Evolutionary conservation across 208 protist genomes (phyloP).

Genomic region (Leishmania major): DNA sequence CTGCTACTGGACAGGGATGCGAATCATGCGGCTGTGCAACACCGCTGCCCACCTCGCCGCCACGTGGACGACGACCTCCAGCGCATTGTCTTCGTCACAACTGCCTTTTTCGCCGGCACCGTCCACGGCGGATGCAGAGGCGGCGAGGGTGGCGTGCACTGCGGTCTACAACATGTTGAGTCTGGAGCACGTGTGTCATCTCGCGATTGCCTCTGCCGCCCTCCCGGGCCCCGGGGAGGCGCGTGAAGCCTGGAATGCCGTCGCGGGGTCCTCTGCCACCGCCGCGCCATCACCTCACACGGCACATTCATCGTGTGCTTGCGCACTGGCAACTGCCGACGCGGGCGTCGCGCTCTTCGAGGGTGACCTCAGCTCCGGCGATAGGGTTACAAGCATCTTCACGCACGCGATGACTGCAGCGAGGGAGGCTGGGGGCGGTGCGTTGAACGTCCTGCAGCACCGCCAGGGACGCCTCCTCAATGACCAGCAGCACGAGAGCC

Average conservation of each 20-base stretch:
- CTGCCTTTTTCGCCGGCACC: not conserved
- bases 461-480: constrained; percentile 32
- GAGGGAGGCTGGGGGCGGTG: not conserved
- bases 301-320: not conserved
- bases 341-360: not conserved
- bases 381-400: not conserved
- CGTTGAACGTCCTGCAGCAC: constrained; percentile 14
- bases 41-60: constrained; percentile 2
- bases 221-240: not conserved
- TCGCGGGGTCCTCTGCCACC: not conserved
- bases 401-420: not conserved
- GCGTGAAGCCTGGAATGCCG: not conserved
- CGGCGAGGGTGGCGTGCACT: constrained; percentile 2
- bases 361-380: not conserved
- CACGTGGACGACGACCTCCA: not conserved
- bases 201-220: constrained; percentile 11
- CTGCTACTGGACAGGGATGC: constrained; percentile 3
- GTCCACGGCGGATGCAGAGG: not conserved
- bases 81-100: not conserved
- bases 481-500: constrained; percentile 35
- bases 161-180: constrained; percentile 6
- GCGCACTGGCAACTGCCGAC: not conserved
- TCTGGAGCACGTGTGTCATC: constrained; percentile 19
- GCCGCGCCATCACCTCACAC: not conserved
- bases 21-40: constrained; percentile 9